phyloP scores from a whole-genome alignment of 2,329 filamentous ascomycete species.

The Colletotrichum sp. region DNA sequence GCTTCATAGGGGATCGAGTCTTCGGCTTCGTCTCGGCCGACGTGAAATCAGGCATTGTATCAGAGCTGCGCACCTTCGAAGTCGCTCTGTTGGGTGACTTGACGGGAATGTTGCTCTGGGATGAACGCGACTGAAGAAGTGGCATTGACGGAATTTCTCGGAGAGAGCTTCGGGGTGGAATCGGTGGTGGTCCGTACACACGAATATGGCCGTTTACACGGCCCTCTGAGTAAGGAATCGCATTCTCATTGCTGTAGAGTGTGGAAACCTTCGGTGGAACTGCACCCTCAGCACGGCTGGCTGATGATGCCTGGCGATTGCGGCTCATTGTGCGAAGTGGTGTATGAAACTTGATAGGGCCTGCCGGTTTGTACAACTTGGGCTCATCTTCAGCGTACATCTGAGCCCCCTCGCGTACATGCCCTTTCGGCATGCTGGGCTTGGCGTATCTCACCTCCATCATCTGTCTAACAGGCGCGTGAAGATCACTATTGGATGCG shows the following conservation, averaged over 20 bases:
- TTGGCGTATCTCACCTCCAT: constrained; percentile 20
- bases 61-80: neutral
- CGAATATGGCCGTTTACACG: neutral
- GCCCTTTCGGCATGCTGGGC: constrained; percentile 34
- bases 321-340: neutral
- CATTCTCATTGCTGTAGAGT: constrained; percentile 6
- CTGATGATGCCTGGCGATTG: constrained; percentile 7
- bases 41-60: neutral
- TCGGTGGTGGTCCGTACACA: neutral
- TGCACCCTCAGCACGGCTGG: neutral
- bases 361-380: constrained; percentile 6
- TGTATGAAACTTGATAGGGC: neutral
- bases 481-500: constrained; percentile 40
- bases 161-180: constrained; percentile 12
- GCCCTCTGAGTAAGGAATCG: neutral
- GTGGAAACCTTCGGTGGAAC: neutral
- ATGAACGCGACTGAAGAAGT: neutral
- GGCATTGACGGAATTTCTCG: constrained; percentile 10
- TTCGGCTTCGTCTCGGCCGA: neutral
- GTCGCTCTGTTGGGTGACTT: neutral
- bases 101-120: neutral
- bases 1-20: constrained; percentile 13
- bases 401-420: constrained; percentile 56
- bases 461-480: neutral
- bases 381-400: constrained; percentile 42